phyloP scores from a whole-genome alignment of 768 basidiomycete species.

The Suillus variegatus region DNA sequence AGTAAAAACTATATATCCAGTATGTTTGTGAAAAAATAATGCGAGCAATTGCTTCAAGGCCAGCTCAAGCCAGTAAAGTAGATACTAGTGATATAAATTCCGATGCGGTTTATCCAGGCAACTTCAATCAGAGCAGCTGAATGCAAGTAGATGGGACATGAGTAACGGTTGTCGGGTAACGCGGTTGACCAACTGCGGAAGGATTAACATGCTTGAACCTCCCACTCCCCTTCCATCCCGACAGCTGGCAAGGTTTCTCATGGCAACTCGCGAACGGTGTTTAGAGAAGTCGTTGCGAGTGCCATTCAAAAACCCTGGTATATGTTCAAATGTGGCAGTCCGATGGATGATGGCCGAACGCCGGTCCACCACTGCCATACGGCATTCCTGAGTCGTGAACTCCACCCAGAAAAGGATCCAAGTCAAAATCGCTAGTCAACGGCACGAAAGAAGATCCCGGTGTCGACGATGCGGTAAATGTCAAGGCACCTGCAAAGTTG shows the following conservation, averaged over 20 bases:
- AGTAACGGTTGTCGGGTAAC: neutral
- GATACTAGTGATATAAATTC: slow-evolving; percentile 5
- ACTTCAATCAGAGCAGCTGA: neutral
- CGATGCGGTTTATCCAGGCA: neutral
- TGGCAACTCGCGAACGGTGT: slow-evolving; percentile 64
- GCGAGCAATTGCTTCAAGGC: slow-evolving; percentile 3
- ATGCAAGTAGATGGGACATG: neutral
- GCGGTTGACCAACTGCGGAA: neutral
- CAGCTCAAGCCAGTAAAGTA: slow-evolving; percentile 1
- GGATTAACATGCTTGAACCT: slow-evolving; percentile 65
- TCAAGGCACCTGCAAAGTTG: slow-evolving; percentile 20
- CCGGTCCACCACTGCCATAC: slow-evolving; percentile 23
- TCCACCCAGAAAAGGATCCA: slow-evolving; percentile 12
- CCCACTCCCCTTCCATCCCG: slow-evolving; percentile 75
- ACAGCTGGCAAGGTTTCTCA: slow-evolving; percentile 64
- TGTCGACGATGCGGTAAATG: slow-evolving; percentile 34
- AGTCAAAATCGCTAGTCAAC: slow-evolving; percentile 9
- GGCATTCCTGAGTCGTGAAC: slow-evolving; percentile 26
- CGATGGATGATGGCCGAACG: slow-evolving; percentile 29
- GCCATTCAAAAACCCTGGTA: slow-evolving; percentile 29
- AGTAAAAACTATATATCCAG: neutral
- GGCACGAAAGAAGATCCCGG: slow-evolving; percentile 38
- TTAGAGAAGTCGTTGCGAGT: slow-evolving; percentile 24
- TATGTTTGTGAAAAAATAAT: slow-evolving; percentile 1
- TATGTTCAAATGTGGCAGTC: slow-evolving; percentile 33